Percentiles rank a stretch among this genome's conserved stretches.
phyloP scores from a whole-genome alignment of 305 asterid genomes.

The Solanum aculeatissimum region DNA sequence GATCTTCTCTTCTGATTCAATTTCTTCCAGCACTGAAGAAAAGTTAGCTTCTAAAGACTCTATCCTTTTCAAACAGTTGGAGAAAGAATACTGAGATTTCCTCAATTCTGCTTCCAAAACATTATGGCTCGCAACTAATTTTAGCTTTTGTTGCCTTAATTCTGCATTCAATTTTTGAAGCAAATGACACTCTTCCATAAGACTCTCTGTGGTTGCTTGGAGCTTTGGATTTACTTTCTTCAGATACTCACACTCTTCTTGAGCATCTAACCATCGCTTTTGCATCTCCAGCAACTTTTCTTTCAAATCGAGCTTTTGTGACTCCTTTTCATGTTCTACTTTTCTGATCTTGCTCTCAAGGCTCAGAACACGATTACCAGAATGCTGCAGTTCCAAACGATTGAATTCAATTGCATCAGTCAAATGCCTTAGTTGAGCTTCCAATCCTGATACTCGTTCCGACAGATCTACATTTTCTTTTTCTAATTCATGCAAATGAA shows the following conservation, averaged over 20 bases:
- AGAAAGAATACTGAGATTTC: constrained; percentile 5
- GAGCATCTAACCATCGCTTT: constrained; percentile 23
- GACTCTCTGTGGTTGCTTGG: constrained; percentile 27
- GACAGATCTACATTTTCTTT: constrained; percentile 31
- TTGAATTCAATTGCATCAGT: constrained; percentile 20
- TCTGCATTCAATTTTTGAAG: constrained; percentile 20
- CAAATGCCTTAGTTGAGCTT: constrained; percentile 40
- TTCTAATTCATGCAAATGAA: constrained; percentile 17
- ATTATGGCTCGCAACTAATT: constrained; percentile 16
- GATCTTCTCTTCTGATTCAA: constrained; percentile 7
- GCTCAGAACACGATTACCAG: constrained; percentile 6
- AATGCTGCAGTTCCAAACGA: constrained; percentile 24
- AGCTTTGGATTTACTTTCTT: constrained; percentile 23
- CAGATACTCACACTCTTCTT: constrained; percentile 26
- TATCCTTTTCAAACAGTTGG: constrained; percentile 4
- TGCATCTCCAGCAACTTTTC: constrained; percentile 26
- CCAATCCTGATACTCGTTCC: constrained; percentile 37
- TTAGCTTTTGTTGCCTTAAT: constrained; percentile 22
- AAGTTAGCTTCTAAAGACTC: constrained; percentile 3
- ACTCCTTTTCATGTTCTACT: constrained; percentile 27
- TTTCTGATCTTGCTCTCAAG: constrained; percentile 12
- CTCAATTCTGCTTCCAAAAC: constrained; percentile 27
- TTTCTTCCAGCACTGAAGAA: constrained; percentile 9
- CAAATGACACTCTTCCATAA: constrained; percentile 27
- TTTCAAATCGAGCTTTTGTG: constrained; percentile 7